These are phyloP conservation scores for Agaricus subrufescens DNA, from an alignment of 768 basidiomycete species.

Conservation along the genomic window DNA sequence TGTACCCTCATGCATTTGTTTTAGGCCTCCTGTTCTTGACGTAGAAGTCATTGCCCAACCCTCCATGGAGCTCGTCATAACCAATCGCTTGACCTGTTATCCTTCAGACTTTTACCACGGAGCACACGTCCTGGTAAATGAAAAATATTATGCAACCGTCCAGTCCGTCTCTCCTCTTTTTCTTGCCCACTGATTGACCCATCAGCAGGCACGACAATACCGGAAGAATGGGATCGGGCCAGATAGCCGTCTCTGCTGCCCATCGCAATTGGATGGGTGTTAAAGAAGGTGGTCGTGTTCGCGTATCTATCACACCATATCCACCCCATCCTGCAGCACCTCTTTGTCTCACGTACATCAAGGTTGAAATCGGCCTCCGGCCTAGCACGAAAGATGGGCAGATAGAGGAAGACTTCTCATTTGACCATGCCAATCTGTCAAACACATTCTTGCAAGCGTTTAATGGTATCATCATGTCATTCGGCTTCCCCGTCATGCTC, in stretches of 20 bases:
- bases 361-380: slow-evolving; percentile 67
- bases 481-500: slow-evolving; percentile 70
- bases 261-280: slow-evolving; percentile 91
- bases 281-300: slow-evolving; percentile 75
- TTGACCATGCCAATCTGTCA: slow-evolving; percentile 63
- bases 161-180: slow-evolving; percentile 39
- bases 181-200: not conserved
- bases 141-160: slow-evolving; percentile 43
- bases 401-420: no score
- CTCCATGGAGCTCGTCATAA: no score
- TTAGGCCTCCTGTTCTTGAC: no score
- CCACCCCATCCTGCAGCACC: slow-evolving; percentile 46
- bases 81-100: no score
- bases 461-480: slow-evolving; percentile 63
- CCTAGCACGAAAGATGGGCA: slow-evolving; percentile 17
- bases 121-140: no score
- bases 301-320: slow-evolving; percentile 58
- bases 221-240: slow-evolving; percentile 59
- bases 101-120: no score
- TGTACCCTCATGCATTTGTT: no score
- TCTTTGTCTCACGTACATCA: slow-evolving; percentile 70
- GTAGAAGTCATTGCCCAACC: no score
- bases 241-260: slow-evolving; percentile 69
- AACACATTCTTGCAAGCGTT: slow-evolving; percentile 71
- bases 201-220: slow-evolving; percentile 70